Evolutionary conservation across 176 grass and related monocot species (phyloP), one percentile per base, ranked within the genome.

Genomic region (Oropetium thomaeum): DNA sequence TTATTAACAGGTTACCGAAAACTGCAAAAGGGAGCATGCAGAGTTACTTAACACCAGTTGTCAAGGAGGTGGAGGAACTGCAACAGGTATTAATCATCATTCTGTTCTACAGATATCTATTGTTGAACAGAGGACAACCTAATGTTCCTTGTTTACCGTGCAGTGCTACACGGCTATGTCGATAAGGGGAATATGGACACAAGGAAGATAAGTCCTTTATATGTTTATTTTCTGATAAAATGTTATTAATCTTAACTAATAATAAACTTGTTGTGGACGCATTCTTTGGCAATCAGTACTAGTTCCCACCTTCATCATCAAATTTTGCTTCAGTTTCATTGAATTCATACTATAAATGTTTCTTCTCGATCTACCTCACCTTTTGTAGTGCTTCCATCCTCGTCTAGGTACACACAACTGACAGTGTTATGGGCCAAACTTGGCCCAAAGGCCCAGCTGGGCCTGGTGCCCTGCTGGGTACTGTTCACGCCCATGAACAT

Each of bases 141-240:
- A 77, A 81, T 65, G 8, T 71, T 71, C 78, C 45, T 45, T 79
- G 23, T 85, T 79, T 81, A 67, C 28, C 42, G 5, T 77, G 55
- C 78, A 81, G 84, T 66, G 39, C 72, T 69, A 74, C 51, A 37
- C 33, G 72, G 64, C 62, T 66, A 54, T 75, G 78, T 35, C 25
- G 26, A 58, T 60, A 84, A 80, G 73, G 84, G 62, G 61, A 84
- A 79, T 63, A 62, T 80, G 59, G 78, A 77, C 62, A 16, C 57
- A 15, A 35, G 20, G 75, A 89, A 93, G 90, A 87, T 93, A 89
- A 65, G 90, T 83, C 47, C 64, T 76, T 62, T 66, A 16, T 63
- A n/a, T 60, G 53, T 66, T 53, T 75, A 39, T 73, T 64, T 34
- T 51, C 17, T 62, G 19, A 67, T 58, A 71, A 32, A 67, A 51